Base-by-base conservation (phyloP, 164 flowering plant species). In the Sextonia rubra region DNA sequence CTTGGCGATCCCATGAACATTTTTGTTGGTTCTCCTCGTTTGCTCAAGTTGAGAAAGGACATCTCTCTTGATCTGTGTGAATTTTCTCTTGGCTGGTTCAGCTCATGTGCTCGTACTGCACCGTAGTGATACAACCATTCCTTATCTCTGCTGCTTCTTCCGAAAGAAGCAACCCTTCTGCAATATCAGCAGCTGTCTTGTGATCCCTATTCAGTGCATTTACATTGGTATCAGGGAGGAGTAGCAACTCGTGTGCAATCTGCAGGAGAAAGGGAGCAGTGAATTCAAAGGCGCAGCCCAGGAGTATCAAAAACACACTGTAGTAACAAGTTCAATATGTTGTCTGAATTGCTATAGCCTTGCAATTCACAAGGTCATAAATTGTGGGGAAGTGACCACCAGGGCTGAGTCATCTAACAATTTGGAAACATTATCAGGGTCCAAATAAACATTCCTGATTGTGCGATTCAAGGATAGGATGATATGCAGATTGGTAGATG, bases 61-160 rank as follows among this genome's bases (percentile, higher is more conserved):
- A 69, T 91, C 89, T 62, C 85, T 88, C 77, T 87, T 91, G 25
- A 91, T 89, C 80, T 89, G 82, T 7, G 85, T 86, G 22, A 91
- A 77, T 91, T 93, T 74, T 89, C 93, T 11, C 92, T 79, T 12
- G 96, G 93, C 73, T 89, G 93, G 82, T 88, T 89, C 14, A 91
- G 82, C 3, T 91, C 96, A 58, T 86, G 86, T 23, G 91, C 96
- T 75, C 80, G 83, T 3, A 89, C 75, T 7, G 85, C 96, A 69
- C 93, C 91, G 47, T 47, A 77, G 24, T 83, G 82, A 49, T 68
- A 47, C 71, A 91, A 76, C 68, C 77, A 77, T 2, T 86, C 91
- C 71, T 74, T 71, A 91, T 85, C 25, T 85, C 91, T 22, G 85
- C 15, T 3, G 83, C 77, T 77, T 91, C 92, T 73, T 91, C 92